These are phyloP conservation scores for Davidsoniella neocaledoniae DNA, from an alignment of 2,329 filamentous ascomycete genomes.

Conservation along the genomic window DNA sequence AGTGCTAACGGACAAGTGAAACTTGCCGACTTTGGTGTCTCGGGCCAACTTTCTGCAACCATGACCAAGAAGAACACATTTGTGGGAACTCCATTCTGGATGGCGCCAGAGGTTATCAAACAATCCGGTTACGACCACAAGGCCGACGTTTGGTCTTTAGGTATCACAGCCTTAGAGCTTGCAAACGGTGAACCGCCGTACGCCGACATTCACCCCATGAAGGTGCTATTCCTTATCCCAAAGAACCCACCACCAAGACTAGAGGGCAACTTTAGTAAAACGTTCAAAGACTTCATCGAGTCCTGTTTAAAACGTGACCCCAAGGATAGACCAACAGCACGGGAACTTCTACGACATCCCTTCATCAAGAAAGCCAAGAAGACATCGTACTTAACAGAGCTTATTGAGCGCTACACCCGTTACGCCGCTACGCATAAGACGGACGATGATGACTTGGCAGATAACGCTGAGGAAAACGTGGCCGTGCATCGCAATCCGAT, in stretches of 20 bases:
- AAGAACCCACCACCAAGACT: slow-evolving; percentile 79
- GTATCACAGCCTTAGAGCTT: slow-evolving; percentile 83
- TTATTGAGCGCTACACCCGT: slow-evolving; percentile 78
- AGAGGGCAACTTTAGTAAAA: slow-evolving; percentile 63
- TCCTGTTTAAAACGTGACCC: slow-evolving; percentile 79
- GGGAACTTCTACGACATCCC: slow-evolving; percentile 71
- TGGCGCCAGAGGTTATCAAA: slow-evolving; percentile 97
- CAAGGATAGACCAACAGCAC: slow-evolving; percentile 70
- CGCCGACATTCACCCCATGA: slow-evolving; percentile 96
- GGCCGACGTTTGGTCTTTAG: slow-evolving; percentile 93
- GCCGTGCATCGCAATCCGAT: slow-evolving; percentile 33
- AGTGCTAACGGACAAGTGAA: slow-evolving; percentile 90
- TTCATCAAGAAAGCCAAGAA: slow-evolving; percentile 88
- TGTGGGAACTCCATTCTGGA: slow-evolving; percentile 97
- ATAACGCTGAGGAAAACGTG: slow-evolving; percentile 36
- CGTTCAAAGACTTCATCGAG: slow-evolving; percentile 73
- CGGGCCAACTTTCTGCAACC: slow-evolving; percentile 85
- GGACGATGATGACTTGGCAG: slow-evolving; percentile 39
- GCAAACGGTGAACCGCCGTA: slow-evolving; percentile 88
- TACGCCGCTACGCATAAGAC: slow-evolving; percentile 72
- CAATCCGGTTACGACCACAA: slow-evolving; percentile 97
- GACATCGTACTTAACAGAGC: slow-evolving; percentile 87
- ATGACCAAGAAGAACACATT: slow-evolving; percentile 99
- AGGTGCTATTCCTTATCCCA: slow-evolving; percentile 88
- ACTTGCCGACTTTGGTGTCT: slow-evolving; percentile 91